These are phyloP conservation scores for Imleria badia DNA, from an alignment of 768 basidiomycete species.

Conservation along the genomic window DNA sequence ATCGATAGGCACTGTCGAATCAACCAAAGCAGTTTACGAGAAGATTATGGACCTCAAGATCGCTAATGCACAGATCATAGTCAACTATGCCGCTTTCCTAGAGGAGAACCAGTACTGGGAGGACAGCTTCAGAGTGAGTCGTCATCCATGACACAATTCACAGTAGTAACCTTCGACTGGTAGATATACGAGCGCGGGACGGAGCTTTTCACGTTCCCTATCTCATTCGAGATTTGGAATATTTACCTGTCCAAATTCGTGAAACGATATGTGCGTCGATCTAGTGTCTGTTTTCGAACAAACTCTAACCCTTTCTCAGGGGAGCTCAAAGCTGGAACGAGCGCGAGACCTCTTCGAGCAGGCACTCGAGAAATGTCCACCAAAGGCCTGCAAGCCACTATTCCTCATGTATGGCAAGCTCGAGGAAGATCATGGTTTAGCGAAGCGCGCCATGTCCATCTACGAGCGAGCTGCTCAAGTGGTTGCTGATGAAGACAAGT, in stretches of 20 bases:
- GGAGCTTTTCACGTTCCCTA: conserved; percentile 95
- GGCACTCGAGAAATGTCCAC: conserved; percentile 92
- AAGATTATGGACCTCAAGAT: conserved; percentile 95
- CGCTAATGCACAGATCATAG: conserved; percentile 95
- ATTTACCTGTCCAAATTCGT: conserved; percentile 97
- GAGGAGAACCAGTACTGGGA: conserved; percentile 99
- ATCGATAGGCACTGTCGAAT: conserved; percentile 91
- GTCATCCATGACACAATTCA: neutral
- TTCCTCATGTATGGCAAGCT: conserved; percentile 96
- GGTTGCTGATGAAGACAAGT: conserved; percentile 88
- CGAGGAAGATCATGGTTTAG: conserved; percentile 93
- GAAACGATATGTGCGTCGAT: conserved; percentile 81
- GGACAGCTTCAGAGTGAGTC: conserved; percentile 94
- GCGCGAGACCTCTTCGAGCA: conserved; percentile 98
- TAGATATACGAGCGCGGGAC: conserved; percentile 96
- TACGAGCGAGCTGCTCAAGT: conserved; percentile 90
- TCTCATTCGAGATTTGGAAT: conserved; percentile 99
- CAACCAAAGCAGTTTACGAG: conserved; percentile 91
- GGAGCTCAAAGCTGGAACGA: conserved; percentile 91
- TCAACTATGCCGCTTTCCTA: conserved; percentile 95
- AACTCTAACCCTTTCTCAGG: conserved; percentile 43
- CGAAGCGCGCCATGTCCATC: conserved; percentile 94
- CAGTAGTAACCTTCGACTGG: conserved; percentile 8
- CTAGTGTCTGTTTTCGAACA: neutral
- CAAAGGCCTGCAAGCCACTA: conserved; percentile 91